phyloP scores from a whole-genome alignment of 345 rosid species.

The Salix caprea region DNA sequence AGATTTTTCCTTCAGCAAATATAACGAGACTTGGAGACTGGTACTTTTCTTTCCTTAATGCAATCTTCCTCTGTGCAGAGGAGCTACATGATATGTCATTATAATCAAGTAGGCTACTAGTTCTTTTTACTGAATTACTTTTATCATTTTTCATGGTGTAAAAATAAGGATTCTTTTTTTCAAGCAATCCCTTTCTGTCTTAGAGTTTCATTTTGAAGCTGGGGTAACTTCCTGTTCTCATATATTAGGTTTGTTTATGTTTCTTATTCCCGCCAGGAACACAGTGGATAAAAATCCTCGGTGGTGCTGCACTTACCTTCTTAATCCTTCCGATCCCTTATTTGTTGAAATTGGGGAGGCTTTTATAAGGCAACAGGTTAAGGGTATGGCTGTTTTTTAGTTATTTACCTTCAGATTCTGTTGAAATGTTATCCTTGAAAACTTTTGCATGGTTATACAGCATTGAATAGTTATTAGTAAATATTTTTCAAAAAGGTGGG shows the following conservation, averaged over 20 bases:
- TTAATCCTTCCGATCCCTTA: conserved; percentile 80
- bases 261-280: conserved; percentile 52
- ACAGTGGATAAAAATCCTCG: conserved; percentile 75
- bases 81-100: background rate
- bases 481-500: background rate
- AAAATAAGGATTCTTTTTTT: background rate
- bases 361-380: conserved; percentile 65
- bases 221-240: background rate
- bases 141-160: background rate
- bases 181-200: background rate
- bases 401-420: background rate
- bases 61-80: background rate
- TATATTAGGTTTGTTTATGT: background rate
- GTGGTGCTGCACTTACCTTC: conserved; percentile 98
- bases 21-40: conserved; percentile 87
- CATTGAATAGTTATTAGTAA: background rate
- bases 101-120: background rate
- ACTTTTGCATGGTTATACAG: background rate
- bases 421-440: background rate
- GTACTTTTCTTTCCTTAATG: conserved; percentile 34
- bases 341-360: conserved; percentile 84
- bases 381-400: conserved; percentile 39
- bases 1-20: conserved; percentile 69
- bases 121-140: conserved; percentile 1
- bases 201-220: conserved; percentile 1